Base-by-base conservation (phyloP, 1,139 yeast genomes). In the Suhomyces ambrosiae region DNA sequence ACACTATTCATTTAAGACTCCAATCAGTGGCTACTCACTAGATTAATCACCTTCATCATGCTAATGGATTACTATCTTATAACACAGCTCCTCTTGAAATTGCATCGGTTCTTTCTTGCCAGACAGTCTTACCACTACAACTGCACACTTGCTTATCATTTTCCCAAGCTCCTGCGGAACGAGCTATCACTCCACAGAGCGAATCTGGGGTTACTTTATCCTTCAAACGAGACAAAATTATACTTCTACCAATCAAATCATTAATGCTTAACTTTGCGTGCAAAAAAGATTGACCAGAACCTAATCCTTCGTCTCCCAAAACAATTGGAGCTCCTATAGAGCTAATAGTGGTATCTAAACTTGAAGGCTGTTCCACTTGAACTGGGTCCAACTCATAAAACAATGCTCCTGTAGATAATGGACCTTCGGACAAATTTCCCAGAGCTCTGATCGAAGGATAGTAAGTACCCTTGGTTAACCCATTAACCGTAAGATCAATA, bases 121-220 rank as follows among this genome's bases (percentile, higher is more conserved):
- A 92, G 18, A 90, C 80, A 1, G 96, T 87, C 68, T 89, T 88
- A 8, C 98, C 98, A 18, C 94, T 81, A 59, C 98, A 92, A 29
- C 94, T 83, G 62, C 98, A 92, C 1, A 92, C 95, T 47, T 82
- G 81, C 62, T 92, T 92, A 53, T 85, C 86, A 61, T 92, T 92
- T 56, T 92, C 96, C 97, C 97, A 92, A 12, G 82, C 86, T 9
- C 98, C 98, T 1, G 98, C 97, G 52, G 95, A 85, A 55, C 97
- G 77, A 2, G 97, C 97, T 58, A 92, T 80, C 19, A 92, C 95
- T 16, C 97, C 97, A 33, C 79, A 86, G 34, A 82, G 68, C 5
- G 82, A 76, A 38, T 70, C 75, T 4, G 58, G 40, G 28, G 67
- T 49, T 2, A 72, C 67, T 30, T 64, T 56, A 25, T 69, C 68